Percentiles rank a stretch among this genome's conserved stretches.
phyloP scores from a whole-genome alignment of 2,329 filamentous ascomycete genomes.

The Fusarium goolgardi region DNA sequence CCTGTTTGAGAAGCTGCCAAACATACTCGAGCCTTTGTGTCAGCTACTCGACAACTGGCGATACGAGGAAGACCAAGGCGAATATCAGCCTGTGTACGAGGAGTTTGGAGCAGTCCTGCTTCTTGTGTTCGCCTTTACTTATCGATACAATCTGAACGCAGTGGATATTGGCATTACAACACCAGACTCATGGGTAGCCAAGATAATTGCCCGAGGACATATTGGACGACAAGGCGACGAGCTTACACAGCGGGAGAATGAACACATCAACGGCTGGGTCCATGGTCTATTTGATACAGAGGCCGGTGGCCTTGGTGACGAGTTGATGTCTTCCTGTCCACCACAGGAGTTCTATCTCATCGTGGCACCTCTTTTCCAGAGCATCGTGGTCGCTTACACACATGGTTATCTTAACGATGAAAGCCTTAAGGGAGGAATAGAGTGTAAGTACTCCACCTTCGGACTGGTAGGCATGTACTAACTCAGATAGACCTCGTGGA shows the following conservation, averaged over 20 bases:
- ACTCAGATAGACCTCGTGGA: constrained; percentile 73
- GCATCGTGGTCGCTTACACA: constrained; percentile 78
- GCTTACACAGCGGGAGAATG: constrained; percentile 71
- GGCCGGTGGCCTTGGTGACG: constrained; percentile 78
- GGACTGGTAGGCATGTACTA: neutral
- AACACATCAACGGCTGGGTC: constrained; percentile 79
- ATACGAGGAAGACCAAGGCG: constrained; percentile 84
- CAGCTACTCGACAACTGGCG: constrained; percentile 81
- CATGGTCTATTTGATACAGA: constrained; percentile 81
- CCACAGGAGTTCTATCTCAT: constrained; percentile 86
- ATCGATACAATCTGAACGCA: constrained; percentile 75
- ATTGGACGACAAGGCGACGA: constrained; percentile 68
- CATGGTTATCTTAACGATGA: constrained; percentile 74
- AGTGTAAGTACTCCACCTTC: constrained; percentile 65
- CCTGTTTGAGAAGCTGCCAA: constrained; percentile 76
- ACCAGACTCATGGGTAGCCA: constrained; percentile 74
- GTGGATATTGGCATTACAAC: constrained; percentile 72
- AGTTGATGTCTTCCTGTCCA: constrained; percentile 82
- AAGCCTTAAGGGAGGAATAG: constrained; percentile 77
- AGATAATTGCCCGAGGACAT: constrained; percentile 70
- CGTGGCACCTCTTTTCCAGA: constrained; percentile 80
- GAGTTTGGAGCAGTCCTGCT: constrained; percentile 84
- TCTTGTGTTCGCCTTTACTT: constrained; percentile 77
- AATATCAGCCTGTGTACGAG: constrained; percentile 87
- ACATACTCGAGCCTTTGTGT: constrained; percentile 79